A percentile compares a stretch with the other conserved stretches of the same genome.
phyloP scores from a whole-genome alignment of 345 rosid genomes.

The Hibiscus syriacus region DNA sequence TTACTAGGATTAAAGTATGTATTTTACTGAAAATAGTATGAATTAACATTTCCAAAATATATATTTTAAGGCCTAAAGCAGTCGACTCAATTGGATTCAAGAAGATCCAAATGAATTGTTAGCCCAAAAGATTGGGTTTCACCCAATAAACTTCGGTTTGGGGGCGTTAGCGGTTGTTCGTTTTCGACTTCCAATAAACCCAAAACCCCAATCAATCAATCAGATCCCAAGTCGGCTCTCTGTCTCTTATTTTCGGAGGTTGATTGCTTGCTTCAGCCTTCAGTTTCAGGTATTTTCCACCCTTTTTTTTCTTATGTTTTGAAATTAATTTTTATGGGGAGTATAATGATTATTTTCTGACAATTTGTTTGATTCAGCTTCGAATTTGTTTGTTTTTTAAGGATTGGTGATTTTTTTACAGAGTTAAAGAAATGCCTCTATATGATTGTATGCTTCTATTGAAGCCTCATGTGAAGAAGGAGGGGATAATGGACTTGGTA shows the following conservation, averaged over 20 bases:
- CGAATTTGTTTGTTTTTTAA: neutral
- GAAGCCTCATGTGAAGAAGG: constrained; percentile 56
- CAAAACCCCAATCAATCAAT: neutral
- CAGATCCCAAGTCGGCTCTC: neutral
- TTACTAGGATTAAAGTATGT: too few species aligned
- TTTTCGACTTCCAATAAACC: neutral
- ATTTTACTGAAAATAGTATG: too few species aligned
- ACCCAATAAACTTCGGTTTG: too few species aligned
- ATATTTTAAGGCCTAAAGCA: too few species aligned
- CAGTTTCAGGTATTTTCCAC: neutral
- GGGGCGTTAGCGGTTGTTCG: too few species aligned
- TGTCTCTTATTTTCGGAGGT: neutral
- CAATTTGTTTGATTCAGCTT: neutral
- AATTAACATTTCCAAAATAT: too few species aligned
- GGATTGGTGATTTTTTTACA: neutral
- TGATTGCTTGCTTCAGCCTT: neutral
- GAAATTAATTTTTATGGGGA: neutral
- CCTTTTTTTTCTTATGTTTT: neutral
- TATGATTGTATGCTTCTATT: constrained; percentile 79
- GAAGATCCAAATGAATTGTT: neutral
- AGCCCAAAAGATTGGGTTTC: too few species aligned
- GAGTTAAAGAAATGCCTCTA: constrained; percentile 51
- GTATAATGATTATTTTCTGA: neutral
- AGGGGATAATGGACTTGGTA: constrained; percentile 48
- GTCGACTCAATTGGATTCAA: neutral